phyloP scores from a whole-genome alignment of 331 rosid species.

The Acacia pycnantha region DNA sequence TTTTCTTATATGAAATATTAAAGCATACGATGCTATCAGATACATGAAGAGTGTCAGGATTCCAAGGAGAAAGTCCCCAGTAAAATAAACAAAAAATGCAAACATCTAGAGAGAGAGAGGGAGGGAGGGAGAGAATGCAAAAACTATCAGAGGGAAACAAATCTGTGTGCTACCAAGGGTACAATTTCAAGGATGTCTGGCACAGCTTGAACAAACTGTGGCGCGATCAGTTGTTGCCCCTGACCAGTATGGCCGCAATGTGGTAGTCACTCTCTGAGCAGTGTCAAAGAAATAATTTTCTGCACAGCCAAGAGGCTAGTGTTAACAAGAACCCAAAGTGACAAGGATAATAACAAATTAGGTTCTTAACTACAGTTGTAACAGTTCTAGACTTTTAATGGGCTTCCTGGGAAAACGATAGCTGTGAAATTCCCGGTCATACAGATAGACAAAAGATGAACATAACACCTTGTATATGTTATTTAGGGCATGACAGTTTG shows the following conservation, averaged over 20 bases:
- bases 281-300: conserved; percentile 85
- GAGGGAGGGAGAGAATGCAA: neutral
- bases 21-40: neutral
- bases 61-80: neutral
- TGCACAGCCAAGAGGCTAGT: conserved; percentile 32
- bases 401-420: neutral
- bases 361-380: conserved; percentile 9
- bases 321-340: conserved; percentile 24
- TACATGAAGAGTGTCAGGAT: conserved; percentile 1
- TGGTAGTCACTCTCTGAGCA: conserved; percentile 51
- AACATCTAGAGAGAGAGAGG: neutral
- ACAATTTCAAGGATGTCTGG: conserved; percentile 86
- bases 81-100: neutral
- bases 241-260: conserved; percentile 85
- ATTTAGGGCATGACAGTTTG: neutral
- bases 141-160: conserved; percentile 6
- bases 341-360: neutral
- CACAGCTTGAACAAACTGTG: conserved; percentile 75
- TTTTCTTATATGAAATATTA: conserved; percentile 3
- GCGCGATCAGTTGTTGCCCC: conserved; percentile 72
- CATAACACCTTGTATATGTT: conserved; percentile 8
- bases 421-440: neutral
- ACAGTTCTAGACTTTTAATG: neutral
- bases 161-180: conserved; percentile 53
- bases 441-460: neutral